Evolutionary conservation across 495 filamentous ascomycete genomes (phyloP), one percentile per base, ranked within the genome.

Genomic region (Bacidia rubella): DNA sequence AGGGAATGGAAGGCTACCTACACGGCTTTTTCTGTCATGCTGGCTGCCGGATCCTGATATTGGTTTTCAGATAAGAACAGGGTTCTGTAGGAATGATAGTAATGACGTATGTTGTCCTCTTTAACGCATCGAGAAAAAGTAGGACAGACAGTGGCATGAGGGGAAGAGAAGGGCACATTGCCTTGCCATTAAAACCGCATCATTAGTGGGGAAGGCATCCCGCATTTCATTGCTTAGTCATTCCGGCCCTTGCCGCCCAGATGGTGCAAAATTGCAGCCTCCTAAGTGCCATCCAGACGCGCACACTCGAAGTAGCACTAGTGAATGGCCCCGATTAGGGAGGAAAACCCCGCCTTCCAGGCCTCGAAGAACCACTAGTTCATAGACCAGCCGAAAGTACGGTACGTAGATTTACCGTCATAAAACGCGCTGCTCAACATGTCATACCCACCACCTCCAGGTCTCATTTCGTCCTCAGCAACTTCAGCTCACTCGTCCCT

Each of bases 361-460:
- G n/a, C n/a, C n/a, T n/a, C n/a, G n/a, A n/a, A n/a, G n/a, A n/a
- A n/a, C n/a, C n/a, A n/a, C n/a, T n/a, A n/a, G n/a, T n/a, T n/a
- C n/a, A n/a, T n/a, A n/a, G n/a, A n/a, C n/a, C n/a, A n/a, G n/a
- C n/a, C n/a, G n/a, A n/a, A n/a, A n/a, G n/a, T n/a, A n/a, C n/a
- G n/a, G n/a, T n/a, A n/a, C n/a, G n/a, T n/a, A n/a, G n/a, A n/a
- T n/a, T n/a, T n/a, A n/a, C n/a, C n/a, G n/a, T n/a, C n/a, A n/a
- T n/a, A n/a, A n/a, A n/a, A n/a, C n/a, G n/a, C 41, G 20, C 52
- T 62, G 61, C 66, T 89, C 85, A 89, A 85, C 82, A 93, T 94
- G 89, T 83, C 88, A 68, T 89, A 88, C 76, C 85, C 86, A 63
- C 85, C 86, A 61, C 86, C 86, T 82, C 86, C 88, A 85, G 87